Evolutionary conservation across 2,329 filamentous ascomycete species (phyloP).

Genomic region (Neopestalotiopsis sp.): DNA sequence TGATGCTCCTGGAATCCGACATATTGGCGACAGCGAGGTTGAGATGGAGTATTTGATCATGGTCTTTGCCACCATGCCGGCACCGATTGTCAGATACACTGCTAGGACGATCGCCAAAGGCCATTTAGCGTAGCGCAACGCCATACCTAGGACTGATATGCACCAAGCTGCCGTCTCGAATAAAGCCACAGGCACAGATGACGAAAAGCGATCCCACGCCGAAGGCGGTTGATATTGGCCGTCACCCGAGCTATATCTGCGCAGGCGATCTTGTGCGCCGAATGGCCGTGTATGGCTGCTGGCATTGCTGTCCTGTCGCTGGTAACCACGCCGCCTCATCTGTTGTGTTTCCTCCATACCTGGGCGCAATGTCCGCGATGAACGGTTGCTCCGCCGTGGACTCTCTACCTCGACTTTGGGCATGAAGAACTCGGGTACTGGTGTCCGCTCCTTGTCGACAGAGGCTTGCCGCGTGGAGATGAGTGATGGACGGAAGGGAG

Average conservation of each 20-base stretch:
- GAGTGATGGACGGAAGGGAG: conserved; percentile 61
- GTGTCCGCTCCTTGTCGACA: conserved; percentile 41
- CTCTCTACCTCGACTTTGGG: conserved; percentile 50
- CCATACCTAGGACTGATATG: conserved; percentile 60
- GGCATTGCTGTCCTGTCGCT: conserved; percentile 24
- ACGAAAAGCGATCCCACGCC: conserved; percentile 37
- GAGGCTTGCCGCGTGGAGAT: conserved; percentile 32
- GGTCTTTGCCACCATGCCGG: conserved; percentile 63
- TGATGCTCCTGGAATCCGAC: conserved; percentile 69
- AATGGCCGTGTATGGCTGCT: conserved; percentile 26
- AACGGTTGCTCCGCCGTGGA: conserved; percentile 40
- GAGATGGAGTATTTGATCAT: conserved; percentile 66
- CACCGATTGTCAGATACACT: conserved; percentile 63
- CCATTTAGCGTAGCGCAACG: conserved; percentile 67
- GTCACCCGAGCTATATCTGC: conserved; percentile 22
- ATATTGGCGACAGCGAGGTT: conserved; percentile 70
- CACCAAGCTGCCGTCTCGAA: conserved; percentile 52
- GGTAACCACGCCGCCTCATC: conserved; percentile 34
- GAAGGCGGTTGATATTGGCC: conserved; percentile 22
- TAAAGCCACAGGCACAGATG: conserved; percentile 43
- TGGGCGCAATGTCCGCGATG: conserved; percentile 39
- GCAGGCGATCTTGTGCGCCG: conserved; percentile 14
- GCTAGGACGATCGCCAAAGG: conserved; percentile 67
- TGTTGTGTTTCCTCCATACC: conserved; percentile 31
- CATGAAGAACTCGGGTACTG: conserved; percentile 60